phyloP scores from a whole-genome alignment of 805 yeast genomes.

The Candida sithepensis region DNA sequence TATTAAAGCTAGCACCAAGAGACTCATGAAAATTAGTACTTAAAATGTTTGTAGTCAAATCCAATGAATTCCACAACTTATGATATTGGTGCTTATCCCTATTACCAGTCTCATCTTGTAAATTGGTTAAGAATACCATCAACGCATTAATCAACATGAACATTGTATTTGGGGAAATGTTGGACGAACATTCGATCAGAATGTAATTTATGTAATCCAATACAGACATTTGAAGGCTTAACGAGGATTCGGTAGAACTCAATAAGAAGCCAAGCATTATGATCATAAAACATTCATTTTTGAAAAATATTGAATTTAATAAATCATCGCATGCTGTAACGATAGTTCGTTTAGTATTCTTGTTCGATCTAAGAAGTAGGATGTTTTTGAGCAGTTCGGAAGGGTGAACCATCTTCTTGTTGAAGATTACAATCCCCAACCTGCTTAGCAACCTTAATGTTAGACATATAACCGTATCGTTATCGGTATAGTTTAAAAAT shows the following conservation, averaged over 20 bases:
- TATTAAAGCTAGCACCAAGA: constrained; percentile 10
- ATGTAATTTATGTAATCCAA: constrained; percentile 23
- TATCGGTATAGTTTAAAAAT: constrained; percentile 2
- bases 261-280: constrained; percentile 14
- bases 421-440: constrained; percentile 5
- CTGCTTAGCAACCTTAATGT: constrained; percentile 5
- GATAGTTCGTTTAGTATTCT: constrained; percentile 6
- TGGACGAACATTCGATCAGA: constrained; percentile 15
- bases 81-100: neutral
- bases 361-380: neutral
- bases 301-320: constrained; percentile 9
- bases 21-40: constrained; percentile 15
- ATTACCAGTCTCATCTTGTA: constrained; percentile 9
- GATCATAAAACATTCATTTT: constrained; percentile 9
- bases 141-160: constrained; percentile 17
- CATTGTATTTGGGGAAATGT: constrained; percentile 10
- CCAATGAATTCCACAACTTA: constrained; percentile 17
- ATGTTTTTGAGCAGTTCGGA: constrained; percentile 1
- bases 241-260: constrained; percentile 1
- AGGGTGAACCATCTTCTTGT: constrained; percentile 5
- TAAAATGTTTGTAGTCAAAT: constrained; percentile 21
- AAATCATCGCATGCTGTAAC: constrained; percentile 12
- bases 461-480: constrained; percentile 1
- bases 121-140: constrained; percentile 6
- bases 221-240: constrained; percentile 6